phyloP scores from a whole-genome alignment of 768 basidiomycete species.

The Tubosaeta sp. region DNA sequence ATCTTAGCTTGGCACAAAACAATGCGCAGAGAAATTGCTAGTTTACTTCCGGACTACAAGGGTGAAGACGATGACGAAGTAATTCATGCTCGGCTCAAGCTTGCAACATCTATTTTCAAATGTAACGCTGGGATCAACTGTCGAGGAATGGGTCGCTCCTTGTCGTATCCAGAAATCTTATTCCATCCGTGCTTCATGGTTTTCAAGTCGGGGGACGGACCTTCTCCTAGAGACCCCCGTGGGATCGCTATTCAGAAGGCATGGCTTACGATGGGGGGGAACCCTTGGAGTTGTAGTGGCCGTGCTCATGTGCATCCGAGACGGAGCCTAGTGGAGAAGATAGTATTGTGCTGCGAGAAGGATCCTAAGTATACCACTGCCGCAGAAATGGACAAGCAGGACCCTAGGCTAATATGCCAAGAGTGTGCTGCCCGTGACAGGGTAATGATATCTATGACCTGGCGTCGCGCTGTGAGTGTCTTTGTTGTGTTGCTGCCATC shows the following conservation, averaged over 20 bases:
- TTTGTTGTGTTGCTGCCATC: not conserved
- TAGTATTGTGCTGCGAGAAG: slow-evolving; percentile 17
- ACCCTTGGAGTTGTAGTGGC: slow-evolving; percentile 19
- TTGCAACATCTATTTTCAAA: slow-evolving; percentile 27
- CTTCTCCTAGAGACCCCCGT: slow-evolving; percentile 17
- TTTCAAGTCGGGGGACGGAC: slow-evolving; percentile 2
- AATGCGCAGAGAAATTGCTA: slow-evolving; percentile 24
- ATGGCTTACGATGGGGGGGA: slow-evolving; percentile 19
- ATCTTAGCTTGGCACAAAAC: slow-evolving; percentile 27
- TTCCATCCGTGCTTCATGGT: slow-evolving; percentile 27
- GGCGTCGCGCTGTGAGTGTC: slow-evolving; percentile 22
- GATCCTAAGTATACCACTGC: slow-evolving; percentile 22
- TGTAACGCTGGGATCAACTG: slow-evolving; percentile 16
- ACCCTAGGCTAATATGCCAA: slow-evolving; percentile 14
- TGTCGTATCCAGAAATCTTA: slow-evolving; percentile 25
- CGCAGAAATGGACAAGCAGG: slow-evolving; percentile 25
- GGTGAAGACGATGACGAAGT: slow-evolving; percentile 13
- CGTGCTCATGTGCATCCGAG: slow-evolving; percentile 21
- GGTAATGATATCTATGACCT: slow-evolving; percentile 13
- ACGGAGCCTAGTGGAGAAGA: slow-evolving; percentile 9
- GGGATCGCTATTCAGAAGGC: slow-evolving; percentile 21
- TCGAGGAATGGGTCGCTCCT: slow-evolving; percentile 8
- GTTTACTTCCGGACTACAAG: slow-evolving; percentile 21
- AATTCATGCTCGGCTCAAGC: slow-evolving; percentile 19
- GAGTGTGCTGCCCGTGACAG: slow-evolving; percentile 12